Base-by-base conservation (phyloP, 1,139 yeast species). In the Tardiomyces blankii region DNA sequence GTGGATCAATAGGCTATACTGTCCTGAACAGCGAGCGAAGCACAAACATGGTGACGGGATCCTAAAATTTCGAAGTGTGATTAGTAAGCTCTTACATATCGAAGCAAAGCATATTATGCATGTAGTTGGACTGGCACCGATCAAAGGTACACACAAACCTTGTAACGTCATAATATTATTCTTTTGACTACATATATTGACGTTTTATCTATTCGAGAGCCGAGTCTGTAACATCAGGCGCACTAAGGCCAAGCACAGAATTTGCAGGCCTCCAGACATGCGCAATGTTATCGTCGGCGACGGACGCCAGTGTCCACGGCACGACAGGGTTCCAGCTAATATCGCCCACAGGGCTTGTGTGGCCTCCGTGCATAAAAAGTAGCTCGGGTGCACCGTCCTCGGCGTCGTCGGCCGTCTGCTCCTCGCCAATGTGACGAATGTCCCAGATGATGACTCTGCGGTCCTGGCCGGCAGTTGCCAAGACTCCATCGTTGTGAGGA, bases 331-430 rank as follows among this genome's bases (percentile, higher is more conserved):
- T 85, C 98, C 98, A 91, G 42, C 81, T 77, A 42, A 89, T 69
- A 59, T 89, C 97, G 56, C 83, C 81, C 14, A 91, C 85, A 18
- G 93, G 89, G 46, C 83, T 70, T 74, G 91, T 78, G 61, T 91
- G 99, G 0, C 98, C 98, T 11, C 83, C 86, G 62, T 93, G 98
- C 35, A 76, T 73, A 59, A 91, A 89, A 18, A 80, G 49, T 41
- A 80, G 64, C 46, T 71, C 75, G 1, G 74, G 72, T 1, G 68
- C 64, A 1, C 72, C 73, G 44, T 70, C 67, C 51, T 66, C 73
- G 14, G 60, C 69, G 53, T 55, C 72, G 46, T 68, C 73, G 21
- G 63, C 66, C 43, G 57, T 61, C 51, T 55, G 69, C 54, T 56
- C 77, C 38, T 64, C 64, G 3, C 70, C 72, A 7, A 66, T 62